A percentile compares a stretch with the other conserved stretches of the same genome.
phyloP scores from a whole-genome alignment of 164 flowering plant species.

The Paratinospora sagittata region DNA sequence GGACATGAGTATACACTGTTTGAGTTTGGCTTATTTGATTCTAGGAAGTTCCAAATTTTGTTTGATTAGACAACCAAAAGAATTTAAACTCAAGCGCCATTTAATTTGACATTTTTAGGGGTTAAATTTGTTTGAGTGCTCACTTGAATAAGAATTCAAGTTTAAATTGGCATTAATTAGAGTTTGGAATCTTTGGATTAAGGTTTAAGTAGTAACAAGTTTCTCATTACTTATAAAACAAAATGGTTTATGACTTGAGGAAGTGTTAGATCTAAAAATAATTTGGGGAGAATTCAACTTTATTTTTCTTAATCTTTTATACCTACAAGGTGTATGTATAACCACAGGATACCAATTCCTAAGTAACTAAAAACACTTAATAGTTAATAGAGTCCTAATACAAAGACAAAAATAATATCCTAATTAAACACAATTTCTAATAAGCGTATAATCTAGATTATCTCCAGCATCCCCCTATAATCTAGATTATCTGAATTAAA shows the following conservation, averaged over 20 bases:
- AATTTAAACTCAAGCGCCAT: neutral
- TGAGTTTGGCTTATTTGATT: neutral
- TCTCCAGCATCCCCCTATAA: too few species aligned
- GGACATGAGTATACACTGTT: too few species aligned
- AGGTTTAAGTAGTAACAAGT: neutral
- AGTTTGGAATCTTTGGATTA: neutral
- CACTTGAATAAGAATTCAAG: neutral
- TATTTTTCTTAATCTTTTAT: too few species aligned
- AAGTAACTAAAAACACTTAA: too few species aligned
- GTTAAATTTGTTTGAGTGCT: neutral
- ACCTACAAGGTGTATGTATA: too few species aligned
- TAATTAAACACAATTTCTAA: too few species aligned
- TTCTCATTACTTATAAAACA: neutral
- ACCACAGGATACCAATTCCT: too few species aligned
- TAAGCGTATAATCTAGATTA: too few species aligned
- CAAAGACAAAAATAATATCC: too few species aligned
- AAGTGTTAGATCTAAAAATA: neutral
- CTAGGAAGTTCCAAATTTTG: neutral
- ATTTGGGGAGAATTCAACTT: too few species aligned
- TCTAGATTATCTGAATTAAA: too few species aligned
- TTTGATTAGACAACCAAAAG: neutral
- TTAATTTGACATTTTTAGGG: neutral
- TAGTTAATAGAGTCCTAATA: too few species aligned
- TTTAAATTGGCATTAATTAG: neutral
- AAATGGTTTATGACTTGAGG: neutral